Conservation (phyloP, 805 yeast species). For the Cyberlindnera sargentensis region DNA sequence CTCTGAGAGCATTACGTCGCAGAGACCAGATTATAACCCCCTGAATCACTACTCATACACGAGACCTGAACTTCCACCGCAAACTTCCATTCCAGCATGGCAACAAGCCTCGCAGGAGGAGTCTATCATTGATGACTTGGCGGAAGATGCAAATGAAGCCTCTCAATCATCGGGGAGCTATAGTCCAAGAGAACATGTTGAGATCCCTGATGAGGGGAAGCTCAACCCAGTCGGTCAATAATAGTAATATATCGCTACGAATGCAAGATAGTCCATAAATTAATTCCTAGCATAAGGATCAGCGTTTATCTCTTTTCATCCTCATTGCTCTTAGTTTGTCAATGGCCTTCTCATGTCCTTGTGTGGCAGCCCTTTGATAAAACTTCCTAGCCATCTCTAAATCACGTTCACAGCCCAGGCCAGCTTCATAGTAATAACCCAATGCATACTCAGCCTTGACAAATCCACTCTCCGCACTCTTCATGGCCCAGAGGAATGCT, state of each 20-base stretch:
- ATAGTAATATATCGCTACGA: background rate
- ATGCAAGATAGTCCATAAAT: background rate
- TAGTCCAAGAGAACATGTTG: conserved; percentile 5
- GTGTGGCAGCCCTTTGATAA: conserved; percentile 53
- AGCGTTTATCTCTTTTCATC: background rate
- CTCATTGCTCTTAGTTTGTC: conserved; percentile 15
- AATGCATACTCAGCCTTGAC: conserved; percentile 62
- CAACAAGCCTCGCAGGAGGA: conserved; percentile 23
- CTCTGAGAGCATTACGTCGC: background rate
- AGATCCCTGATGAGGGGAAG: conserved; percentile 10
- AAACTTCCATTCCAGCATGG: conserved; percentile 39
- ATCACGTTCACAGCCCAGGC: conserved; percentile 47
- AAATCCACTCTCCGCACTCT: conserved; percentile 54
- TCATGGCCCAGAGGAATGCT: conserved; percentile 60
- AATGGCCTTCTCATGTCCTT: conserved; percentile 53
- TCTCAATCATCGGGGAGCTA: background rate
- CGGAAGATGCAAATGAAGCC: background rate
- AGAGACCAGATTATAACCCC: background rate
- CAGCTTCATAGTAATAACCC: conserved; percentile 62
- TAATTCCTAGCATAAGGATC: background rate
- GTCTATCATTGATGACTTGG: background rate
- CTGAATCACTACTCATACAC: background rate
- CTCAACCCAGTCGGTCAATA: background rate
- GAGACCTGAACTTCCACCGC: background rate
- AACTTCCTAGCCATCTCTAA: conserved; percentile 38